These are phyloP conservation scores for Micromonas pusilla DNA, from an alignment of 139 green algal species.

Conservation along the genomic window DNA sequence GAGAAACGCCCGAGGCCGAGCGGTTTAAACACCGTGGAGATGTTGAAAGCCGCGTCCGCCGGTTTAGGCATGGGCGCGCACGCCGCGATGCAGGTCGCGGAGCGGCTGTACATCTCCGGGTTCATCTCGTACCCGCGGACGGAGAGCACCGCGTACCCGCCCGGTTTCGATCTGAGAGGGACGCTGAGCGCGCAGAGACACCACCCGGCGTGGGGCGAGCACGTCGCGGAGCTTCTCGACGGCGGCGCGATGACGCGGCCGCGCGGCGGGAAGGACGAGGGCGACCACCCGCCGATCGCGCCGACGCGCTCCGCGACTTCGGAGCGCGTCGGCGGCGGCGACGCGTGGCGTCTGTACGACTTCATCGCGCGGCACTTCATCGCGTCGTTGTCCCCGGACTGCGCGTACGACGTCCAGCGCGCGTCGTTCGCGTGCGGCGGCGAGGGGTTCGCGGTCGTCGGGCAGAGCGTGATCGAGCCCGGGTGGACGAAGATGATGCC, in stretches of 20 bases:
- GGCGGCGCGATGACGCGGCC: not conserved
- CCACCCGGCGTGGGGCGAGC: constrained; percentile 73
- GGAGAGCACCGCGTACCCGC: constrained; percentile 73
- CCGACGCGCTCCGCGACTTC: constrained; percentile 62
- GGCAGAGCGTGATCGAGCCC: constrained; percentile 40
- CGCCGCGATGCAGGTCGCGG: constrained; percentile 69
- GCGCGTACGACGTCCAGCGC: constrained; percentile 37
- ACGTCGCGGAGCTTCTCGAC: constrained; percentile 53
- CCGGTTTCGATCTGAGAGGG: constrained; percentile 68
- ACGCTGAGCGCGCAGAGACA: constrained; percentile 48
- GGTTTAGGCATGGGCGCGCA: constrained; percentile 66
- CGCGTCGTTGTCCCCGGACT: constrained; percentile 53
- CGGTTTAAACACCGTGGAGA: constrained; percentile 79
- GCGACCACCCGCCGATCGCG: constrained; percentile 89
- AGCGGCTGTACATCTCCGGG: constrained; percentile 76
- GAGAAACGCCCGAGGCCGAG: constrained; percentile 27
- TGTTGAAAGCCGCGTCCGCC: constrained; percentile 68
- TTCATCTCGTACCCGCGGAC: constrained; percentile 84
- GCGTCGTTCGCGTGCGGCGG: constrained; percentile 45
- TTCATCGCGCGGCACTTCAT: constrained; percentile 76
- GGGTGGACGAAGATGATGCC: constrained; percentile 47
- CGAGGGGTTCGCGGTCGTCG: constrained; percentile 51
- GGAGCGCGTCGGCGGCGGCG: constrained; percentile 61
- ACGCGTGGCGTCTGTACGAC: constrained; percentile 84
- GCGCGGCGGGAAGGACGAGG: constrained; percentile 57